Percentiles rank a stretch among this genome's conserved stretches.
Evolutionary conservation across 2,329 filamentous ascomycete species (phyloP).

Genomic region (Phyllosticta citriasiana): DNA sequence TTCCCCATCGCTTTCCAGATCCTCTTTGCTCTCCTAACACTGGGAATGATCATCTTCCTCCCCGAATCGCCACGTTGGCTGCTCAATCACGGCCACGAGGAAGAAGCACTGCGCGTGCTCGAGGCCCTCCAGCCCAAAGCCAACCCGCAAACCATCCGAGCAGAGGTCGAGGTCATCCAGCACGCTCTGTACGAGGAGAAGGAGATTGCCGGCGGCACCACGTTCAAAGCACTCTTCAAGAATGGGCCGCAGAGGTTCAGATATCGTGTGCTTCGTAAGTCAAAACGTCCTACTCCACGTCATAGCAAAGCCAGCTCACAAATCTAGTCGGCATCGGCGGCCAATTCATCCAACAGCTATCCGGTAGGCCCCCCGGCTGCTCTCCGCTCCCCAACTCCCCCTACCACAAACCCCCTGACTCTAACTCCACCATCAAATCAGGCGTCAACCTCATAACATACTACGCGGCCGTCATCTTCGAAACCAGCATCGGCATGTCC

Average conservation of each 20-base stretch:
- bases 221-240: slow-evolving; percentile 29
- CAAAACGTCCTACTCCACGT: no score
- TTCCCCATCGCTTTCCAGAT: slow-evolving; percentile 28
- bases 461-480: slow-evolving; percentile 40
- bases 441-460: slow-evolving; percentile 33
- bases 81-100: slow-evolving; percentile 41
- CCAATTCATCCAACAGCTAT: slow-evolving; percentile 38
- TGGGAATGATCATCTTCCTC: slow-evolving; percentile 36
- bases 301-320: slow-evolving; percentile 12
- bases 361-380: slow-evolving; percentile 24
- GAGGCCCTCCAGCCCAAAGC: slow-evolving; percentile 19
- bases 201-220: slow-evolving; percentile 24
- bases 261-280: slow-evolving; percentile 25
- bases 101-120: slow-evolving; percentile 41
- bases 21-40: slow-evolving; percentile 30
- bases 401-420: slow-evolving; percentile 8
- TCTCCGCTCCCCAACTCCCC: not conserved
- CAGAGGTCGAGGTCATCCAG: slow-evolving; percentile 29
- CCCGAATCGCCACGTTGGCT: slow-evolving; percentile 52
- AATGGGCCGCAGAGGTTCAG: slow-evolving; percentile 35
- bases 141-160: slow-evolving; percentile 13
- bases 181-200: slow-evolving; percentile 32
- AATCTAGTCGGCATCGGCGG: slow-evolving; percentile 26
- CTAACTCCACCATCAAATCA: slow-evolving; percentile 32
- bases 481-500: slow-evolving; percentile 34